Evolutionary conservation across 257 asterid genomes (phyloP).

Genomic region (Primulina tabacum): DNA sequence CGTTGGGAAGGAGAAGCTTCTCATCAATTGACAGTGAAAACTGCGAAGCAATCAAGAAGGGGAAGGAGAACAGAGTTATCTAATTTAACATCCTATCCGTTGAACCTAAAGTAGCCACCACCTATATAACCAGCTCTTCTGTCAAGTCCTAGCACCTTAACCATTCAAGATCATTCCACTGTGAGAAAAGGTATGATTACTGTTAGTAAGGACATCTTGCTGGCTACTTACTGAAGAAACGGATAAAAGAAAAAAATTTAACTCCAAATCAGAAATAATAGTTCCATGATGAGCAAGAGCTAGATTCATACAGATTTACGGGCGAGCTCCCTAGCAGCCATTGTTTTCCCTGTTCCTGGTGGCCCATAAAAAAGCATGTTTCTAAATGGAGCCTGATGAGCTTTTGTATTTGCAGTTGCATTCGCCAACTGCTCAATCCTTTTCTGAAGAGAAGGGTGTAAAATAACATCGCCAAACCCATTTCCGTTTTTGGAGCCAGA

Average conservation of each 20-base stretch:
- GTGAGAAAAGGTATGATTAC: no score
- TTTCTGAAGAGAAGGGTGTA: constrained; percentile 81
- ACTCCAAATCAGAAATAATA: constrained; percentile 14
- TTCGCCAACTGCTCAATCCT: constrained; percentile 72
- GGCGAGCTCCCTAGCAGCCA: constrained; percentile 99
- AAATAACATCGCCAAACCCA: constrained; percentile 78
- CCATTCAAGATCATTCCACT: no score
- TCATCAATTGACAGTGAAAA: not conserved
- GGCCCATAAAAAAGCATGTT: constrained; percentile 97
- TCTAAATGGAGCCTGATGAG: constrained; percentile 89
- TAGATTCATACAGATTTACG: constrained; percentile 67
- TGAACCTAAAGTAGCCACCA: no score
- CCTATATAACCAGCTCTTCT: not conserved
- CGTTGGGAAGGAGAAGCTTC: not conserved
- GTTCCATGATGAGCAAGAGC: constrained; percentile 9
- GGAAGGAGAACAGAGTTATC: not conserved
- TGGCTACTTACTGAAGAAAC: not conserved
- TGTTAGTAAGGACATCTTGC: no score
- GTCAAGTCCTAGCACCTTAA: no score
- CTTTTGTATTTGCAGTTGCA: constrained; percentile 87
- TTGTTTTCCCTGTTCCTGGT: constrained; percentile 98
- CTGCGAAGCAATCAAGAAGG: not conserved
- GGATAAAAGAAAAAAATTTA: not conserved
- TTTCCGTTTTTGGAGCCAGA: constrained; percentile 43
- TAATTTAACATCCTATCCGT: no score